phyloP scores from a whole-genome alignment of 176 grass and related monocot genomes.

The Triticum dicoccoides region DNA sequence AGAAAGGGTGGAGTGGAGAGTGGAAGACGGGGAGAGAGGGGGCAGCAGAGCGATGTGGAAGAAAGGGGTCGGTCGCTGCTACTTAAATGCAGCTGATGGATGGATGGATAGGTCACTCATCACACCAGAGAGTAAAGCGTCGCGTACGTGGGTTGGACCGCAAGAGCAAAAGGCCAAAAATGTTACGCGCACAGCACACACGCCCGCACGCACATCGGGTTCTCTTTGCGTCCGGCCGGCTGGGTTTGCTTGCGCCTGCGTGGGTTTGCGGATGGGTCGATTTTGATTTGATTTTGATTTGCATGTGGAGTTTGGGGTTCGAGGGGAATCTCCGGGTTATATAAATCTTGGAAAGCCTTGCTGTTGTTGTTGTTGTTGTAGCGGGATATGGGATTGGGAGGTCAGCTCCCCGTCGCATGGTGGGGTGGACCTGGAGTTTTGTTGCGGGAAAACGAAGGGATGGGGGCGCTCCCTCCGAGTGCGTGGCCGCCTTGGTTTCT shows the following conservation, averaged over 20 bases:
- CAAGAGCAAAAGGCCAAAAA: background rate
- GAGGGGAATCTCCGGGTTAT: slow-evolving; percentile 28
- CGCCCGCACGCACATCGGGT: background rate
- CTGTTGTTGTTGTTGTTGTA: background rate
- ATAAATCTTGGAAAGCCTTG: background rate
- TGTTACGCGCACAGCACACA: background rate
- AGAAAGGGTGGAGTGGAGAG: background rate
- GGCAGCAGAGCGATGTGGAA: background rate
- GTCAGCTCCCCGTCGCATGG: background rate
- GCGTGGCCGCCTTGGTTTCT: background rate
- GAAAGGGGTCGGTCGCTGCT: slow-evolving; percentile 15
- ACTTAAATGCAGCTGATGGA: slow-evolving; percentile 49
- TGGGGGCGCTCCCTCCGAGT: slow-evolving; percentile 11
- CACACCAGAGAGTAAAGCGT: background rate
- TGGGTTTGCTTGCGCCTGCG: background rate
- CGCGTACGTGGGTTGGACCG: background rate
- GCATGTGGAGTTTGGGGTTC: slow-evolving; percentile 40
- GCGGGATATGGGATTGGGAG: background rate
- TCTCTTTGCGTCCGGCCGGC: background rate
- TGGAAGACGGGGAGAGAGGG: background rate
- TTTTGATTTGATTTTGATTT: background rate
- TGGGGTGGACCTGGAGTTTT: slow-evolving; percentile 21
- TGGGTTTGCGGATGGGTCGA: background rate
- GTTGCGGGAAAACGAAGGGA: slow-evolving; percentile 48
- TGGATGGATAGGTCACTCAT: background rate